A percentile compares a stretch with the other conserved stretches of the same genome.
These are phyloP conservation scores for Periconia digitata DNA, from an alignment of 2,329 filamentous ascomycete species.

Conservation along the genomic window DNA sequence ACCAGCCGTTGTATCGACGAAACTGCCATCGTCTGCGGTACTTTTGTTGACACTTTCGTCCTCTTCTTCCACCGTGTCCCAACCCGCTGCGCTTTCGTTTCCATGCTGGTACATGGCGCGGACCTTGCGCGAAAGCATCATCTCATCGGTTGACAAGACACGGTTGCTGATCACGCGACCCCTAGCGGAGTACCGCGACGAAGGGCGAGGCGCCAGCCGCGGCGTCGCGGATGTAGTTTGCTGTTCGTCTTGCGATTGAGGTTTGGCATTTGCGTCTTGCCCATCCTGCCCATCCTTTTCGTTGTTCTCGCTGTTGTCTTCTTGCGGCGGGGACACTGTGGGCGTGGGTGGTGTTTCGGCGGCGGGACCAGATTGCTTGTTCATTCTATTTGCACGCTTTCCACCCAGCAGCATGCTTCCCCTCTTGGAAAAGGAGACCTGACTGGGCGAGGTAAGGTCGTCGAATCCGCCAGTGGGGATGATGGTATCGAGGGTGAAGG, in stretches of 20 bases:
- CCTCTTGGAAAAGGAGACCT: conserved; percentile 61
- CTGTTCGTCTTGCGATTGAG: conserved; percentile 19
- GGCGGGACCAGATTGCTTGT: conserved; percentile 29
- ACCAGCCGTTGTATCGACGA: conserved; percentile 24
- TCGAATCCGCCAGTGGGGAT: conserved; percentile 59
- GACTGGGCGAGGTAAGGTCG: conserved; percentile 52
- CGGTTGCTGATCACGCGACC: conserved; percentile 44
- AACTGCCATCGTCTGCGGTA: conserved; percentile 26
- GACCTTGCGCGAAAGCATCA: conserved; percentile 63
- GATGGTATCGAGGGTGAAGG: conserved; percentile 48
- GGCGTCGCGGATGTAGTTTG: conserved; percentile 17
- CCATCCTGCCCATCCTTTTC: background rate
- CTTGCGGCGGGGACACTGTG: conserved; percentile 15
- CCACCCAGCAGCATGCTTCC: conserved; percentile 62
- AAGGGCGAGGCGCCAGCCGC: conserved; percentile 37
- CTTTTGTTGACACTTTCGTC: conserved; percentile 19
- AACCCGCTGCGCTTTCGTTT: conserved; percentile 56
- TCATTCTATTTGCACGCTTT: conserved; percentile 49
- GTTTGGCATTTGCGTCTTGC: background rate
- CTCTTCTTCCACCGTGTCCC: conserved; percentile 35
- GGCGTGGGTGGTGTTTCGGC: conserved; percentile 17
- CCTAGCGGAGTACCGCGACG: conserved; percentile 39
- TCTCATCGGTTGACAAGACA: conserved; percentile 65
- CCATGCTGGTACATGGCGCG: conserved; percentile 66
- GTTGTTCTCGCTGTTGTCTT: conserved; percentile 8